Base-by-base conservation (phyloP, 176 grass and related monocot genomes). In the Avena atlantica region DNA sequence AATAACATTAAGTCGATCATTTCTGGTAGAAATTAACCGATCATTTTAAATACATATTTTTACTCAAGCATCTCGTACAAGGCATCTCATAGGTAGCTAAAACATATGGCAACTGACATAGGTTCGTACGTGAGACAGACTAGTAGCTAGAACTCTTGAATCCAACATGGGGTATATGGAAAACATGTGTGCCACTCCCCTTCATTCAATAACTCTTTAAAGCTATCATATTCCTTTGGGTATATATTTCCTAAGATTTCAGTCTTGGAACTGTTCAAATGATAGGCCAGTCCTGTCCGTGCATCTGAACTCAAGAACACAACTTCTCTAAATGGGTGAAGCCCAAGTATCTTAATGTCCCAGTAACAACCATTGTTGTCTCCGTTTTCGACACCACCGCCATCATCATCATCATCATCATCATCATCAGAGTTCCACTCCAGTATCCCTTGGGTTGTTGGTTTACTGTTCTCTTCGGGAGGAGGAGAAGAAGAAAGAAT, bases 81-180 rank as follows among this genome's bases (percentile, higher is more conserved):
- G 9, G 11, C 70, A 12, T 21, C 12, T n/a, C 19, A 48, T 73
- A 13, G 20, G 7, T 16, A 2, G 25, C 25, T 66, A 44, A 3
- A 23, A 15, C 13, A 48, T 4, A 27, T 65, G 20, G 42, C 19
- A 72, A 72, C 2, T 45, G 45, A 12, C 8, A 21, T 20, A n/a
- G 6, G 21, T 13, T 51, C 12, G 1, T 15, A 29, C 27, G 48
- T 53, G 23, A 55, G 25, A 17, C 29, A 1, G 51, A 29, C 24
- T 53, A 55, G 24, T 31, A 76, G 4, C 14, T 53, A 76, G 25
- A 76, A 76, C 67, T 70, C 67, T 76, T 76, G 14, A 29, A 76
- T 53, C 74, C 74, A 76, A 34, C 74, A 55, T 19, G 74, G 74
- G 13, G 74, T 76, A 25, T 76, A 76, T 34, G 48, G 24, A 53